Percentiles rank a stretch among this genome's conserved stretches.
Conservation (phyloP, 1,139 yeast genomes). For the Zygotorulaspora mrakii region DNA sequence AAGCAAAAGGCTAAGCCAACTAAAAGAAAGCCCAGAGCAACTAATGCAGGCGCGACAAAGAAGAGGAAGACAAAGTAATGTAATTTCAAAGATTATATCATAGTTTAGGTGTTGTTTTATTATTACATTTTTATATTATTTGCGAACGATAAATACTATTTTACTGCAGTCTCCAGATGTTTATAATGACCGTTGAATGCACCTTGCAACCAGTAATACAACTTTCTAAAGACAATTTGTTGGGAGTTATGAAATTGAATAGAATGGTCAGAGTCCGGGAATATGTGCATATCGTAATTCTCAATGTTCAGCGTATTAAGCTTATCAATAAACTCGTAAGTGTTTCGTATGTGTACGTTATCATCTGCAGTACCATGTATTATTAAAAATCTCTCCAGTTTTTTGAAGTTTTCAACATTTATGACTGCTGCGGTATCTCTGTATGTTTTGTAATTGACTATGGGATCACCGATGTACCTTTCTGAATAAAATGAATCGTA, state of each 20-base stretch:
- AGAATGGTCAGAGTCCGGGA: slow-evolving; percentile 91
- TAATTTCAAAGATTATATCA: not conserved
- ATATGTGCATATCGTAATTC: slow-evolving; percentile 84
- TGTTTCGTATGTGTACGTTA: slow-evolving; percentile 90
- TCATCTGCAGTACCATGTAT: slow-evolving; percentile 98
- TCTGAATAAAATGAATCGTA: slow-evolving; percentile 88
- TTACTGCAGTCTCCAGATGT: slow-evolving; percentile 1
- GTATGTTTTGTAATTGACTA: slow-evolving; percentile 48
- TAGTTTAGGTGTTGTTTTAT: not conserved
- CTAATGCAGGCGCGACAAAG: slow-evolving; percentile 26
- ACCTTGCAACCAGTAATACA: slow-evolving; percentile 64
- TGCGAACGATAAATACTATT: too few relatives aligned
- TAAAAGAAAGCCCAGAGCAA: slow-evolving; percentile 27
- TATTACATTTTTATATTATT: not conserved
- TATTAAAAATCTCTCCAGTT: slow-evolving; percentile 59
- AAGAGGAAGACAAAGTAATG: slow-evolving; percentile 22
- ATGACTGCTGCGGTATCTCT: slow-evolving; percentile 46
- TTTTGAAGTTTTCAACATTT: slow-evolving; percentile 47
- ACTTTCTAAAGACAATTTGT: slow-evolving; percentile 67
- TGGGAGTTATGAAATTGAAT: slow-evolving; percentile 79
- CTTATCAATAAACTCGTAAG: slow-evolving; percentile 67
- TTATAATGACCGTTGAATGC: slow-evolving; percentile 61
- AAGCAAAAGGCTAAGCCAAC: slow-evolving; percentile 43
- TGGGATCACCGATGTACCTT: slow-evolving; percentile 76
- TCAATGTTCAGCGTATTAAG: slow-evolving; percentile 60